Conservation (phyloP, 2,329 filamentous ascomycete genomes). For the Aspergillus sojae region DNA sequence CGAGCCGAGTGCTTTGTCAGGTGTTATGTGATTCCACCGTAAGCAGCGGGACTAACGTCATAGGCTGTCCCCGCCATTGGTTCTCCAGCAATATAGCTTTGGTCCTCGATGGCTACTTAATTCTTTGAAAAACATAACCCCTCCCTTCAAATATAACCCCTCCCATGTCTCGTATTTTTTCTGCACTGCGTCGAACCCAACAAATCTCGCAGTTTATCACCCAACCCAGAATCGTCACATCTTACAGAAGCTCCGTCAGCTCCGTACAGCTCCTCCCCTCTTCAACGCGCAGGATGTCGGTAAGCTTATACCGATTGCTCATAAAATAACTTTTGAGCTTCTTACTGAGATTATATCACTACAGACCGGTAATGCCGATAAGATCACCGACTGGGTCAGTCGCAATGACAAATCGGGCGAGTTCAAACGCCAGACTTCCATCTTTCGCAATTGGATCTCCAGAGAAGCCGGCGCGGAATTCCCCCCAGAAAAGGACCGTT, state of each 20-base stretch:
- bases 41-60: constrained; percentile 14
- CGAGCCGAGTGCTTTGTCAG: constrained; percentile 28
- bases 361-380: constrained; percentile 38
- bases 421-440: constrained; percentile 85
- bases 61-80: background rate
- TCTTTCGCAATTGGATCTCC: constrained; percentile 81
- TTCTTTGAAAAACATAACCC: constrained; percentile 10
- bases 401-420: constrained; percentile 79
- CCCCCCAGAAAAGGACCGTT: constrained; percentile 82
- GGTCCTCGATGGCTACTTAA: background rate
- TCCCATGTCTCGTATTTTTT: constrained; percentile 27
- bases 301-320: constrained; percentile 21
- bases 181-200: constrained; percentile 23
- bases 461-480: constrained; percentile 72
- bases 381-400: constrained; percentile 83
- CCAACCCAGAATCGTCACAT: constrained; percentile 15
- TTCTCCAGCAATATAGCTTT: background rate
- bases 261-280: constrained; percentile 20
- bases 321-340: background rate
- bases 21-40: constrained; percentile 25
- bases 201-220: constrained; percentile 25
- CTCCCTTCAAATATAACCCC: constrained; percentile 16
- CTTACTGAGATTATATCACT: background rate
- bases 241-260: constrained; percentile 22
- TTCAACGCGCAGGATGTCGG: constrained; percentile 36